These are phyloP conservation scores for Chaetomidium leptoderma DNA, from an alignment of 495 filamentous ascomycete genomes.

Conservation along the genomic window DNA sequence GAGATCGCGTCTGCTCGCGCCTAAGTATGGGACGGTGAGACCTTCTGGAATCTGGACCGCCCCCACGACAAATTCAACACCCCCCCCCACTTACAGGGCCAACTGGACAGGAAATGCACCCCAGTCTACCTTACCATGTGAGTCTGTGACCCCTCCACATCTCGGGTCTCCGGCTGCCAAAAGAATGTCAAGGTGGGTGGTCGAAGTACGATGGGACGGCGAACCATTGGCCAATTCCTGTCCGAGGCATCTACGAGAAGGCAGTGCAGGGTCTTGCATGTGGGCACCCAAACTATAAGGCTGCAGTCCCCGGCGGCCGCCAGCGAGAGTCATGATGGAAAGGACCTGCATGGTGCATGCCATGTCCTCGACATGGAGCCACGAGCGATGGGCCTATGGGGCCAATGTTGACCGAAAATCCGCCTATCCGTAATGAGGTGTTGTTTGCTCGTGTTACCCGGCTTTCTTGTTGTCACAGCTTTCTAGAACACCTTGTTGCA, in stretches of 20 bases:
- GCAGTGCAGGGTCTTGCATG: not conserved
- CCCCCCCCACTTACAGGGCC: no score
- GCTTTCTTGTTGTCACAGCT: not conserved
- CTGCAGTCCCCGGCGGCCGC: not conserved
- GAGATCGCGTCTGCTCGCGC: no score
- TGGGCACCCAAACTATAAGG: not conserved
- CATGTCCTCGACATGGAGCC: no score
- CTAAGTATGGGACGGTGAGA: no score
- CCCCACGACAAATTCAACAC: no score
- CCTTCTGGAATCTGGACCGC: no score
- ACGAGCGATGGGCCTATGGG: not conserved
- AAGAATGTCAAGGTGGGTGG: no score
- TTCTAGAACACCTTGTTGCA: not conserved
- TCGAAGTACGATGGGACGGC: not conserved
- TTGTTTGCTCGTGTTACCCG: not conserved
- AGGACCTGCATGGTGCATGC: not conserved
- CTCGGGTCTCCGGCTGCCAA: no score
- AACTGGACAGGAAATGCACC: no score
- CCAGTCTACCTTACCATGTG: no score
- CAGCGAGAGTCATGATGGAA: not conserved
- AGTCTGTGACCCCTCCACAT: no score
- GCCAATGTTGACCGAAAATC: not conserved
- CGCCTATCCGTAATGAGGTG: not conserved
- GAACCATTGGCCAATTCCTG: not conserved
- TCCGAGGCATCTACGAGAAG: not conserved